A percentile compares a stretch with the other conserved stretches of the same genome.
These are phyloP conservation scores for Phellinidium pouzarii DNA, from an alignment of 1,284 basidiomycete genomes.

Conservation along the genomic window DNA sequence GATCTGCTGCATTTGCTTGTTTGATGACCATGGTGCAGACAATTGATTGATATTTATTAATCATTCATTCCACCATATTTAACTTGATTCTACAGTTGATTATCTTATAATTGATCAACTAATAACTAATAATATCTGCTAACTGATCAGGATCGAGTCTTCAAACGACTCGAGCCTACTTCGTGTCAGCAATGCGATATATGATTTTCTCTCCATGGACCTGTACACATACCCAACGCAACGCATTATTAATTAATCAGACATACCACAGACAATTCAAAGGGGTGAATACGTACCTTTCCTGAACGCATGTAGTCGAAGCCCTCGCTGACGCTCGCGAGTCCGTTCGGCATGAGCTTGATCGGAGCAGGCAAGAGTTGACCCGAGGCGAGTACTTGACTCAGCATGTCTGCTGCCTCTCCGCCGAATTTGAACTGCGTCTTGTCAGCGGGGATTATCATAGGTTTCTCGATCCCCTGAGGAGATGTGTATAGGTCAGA, in stretches of 20 bases:
- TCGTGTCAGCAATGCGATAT: slow-evolving; percentile 13
- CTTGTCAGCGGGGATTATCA: slow-evolving; percentile 20
- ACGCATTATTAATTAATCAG: background rate
- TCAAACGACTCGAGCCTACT: no score
- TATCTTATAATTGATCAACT: no score
- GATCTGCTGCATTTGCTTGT: no score
- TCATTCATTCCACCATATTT: no score
- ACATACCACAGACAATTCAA: background rate
- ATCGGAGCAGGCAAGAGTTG: slow-evolving; percentile 27
- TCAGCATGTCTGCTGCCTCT: slow-evolving; percentile 24
- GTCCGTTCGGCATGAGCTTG: slow-evolving; percentile 27
- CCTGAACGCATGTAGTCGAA: slow-evolving; percentile 25
- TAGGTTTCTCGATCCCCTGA: slow-evolving; percentile 19
- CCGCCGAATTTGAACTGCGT: slow-evolving; percentile 24
- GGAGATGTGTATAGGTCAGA: slow-evolving; percentile 19
- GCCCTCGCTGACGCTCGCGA: slow-evolving; percentile 26
- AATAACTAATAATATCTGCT: no score
- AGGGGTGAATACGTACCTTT: slow-evolving; percentile 19
- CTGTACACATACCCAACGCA: background rate
- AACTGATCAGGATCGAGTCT: no score
- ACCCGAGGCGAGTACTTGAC: slow-evolving; percentile 23
- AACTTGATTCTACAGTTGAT: no score
- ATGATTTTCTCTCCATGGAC: slow-evolving; percentile 15
- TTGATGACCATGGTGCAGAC: no score
- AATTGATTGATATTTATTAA: no score